Evolutionary conservation across 495 filamentous ascomycete species (phyloP).

Genomic region (Beverwykella pulmonaria): DNA sequence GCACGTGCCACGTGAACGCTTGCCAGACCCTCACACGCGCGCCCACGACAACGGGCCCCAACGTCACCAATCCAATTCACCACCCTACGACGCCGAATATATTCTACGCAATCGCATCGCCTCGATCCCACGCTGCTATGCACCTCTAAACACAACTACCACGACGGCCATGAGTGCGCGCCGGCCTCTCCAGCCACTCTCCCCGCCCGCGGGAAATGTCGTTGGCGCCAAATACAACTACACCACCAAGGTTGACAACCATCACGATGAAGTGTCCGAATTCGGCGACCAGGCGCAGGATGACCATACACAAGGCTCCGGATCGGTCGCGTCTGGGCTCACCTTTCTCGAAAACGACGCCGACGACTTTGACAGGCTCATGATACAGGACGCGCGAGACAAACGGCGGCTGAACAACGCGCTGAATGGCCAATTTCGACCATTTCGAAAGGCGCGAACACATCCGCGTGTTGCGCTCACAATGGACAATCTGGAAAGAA

Average conservation of each 20-base stretch:
- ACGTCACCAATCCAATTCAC: not conserved
- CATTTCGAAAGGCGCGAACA: constrained; percentile 45
- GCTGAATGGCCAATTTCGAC: constrained; percentile 34
- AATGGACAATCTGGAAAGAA: constrained; percentile 41
- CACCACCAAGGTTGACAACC: constrained; percentile 15
- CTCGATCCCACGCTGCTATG: not conserved
- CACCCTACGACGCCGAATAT: not conserved
- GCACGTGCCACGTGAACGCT: constrained; percentile 16
- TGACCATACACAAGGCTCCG: constrained; percentile 38
- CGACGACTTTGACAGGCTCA: constrained; percentile 44
- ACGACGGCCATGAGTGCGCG: constrained; percentile 26
- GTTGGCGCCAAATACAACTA: constrained; percentile 28
- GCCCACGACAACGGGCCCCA: constrained; percentile 3
- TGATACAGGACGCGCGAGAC: constrained; percentile 44
- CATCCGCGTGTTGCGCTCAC: constrained; percentile 37
- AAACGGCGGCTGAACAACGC: constrained; percentile 41
- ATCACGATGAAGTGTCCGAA: constrained; percentile 10
- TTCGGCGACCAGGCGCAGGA: constrained; percentile 34
- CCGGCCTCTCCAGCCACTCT: constrained; percentile 32
- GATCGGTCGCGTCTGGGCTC: constrained; percentile 39
- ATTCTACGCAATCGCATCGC: not conserved
- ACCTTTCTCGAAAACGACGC: constrained; percentile 43
- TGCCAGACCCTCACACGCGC: constrained; percentile 6
- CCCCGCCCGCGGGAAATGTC: constrained; percentile 30
- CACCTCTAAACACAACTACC: not conserved